Evolutionary conservation across 805 yeast species (phyloP).

Genomic region (Danielozyma ontarioensis): DNA sequence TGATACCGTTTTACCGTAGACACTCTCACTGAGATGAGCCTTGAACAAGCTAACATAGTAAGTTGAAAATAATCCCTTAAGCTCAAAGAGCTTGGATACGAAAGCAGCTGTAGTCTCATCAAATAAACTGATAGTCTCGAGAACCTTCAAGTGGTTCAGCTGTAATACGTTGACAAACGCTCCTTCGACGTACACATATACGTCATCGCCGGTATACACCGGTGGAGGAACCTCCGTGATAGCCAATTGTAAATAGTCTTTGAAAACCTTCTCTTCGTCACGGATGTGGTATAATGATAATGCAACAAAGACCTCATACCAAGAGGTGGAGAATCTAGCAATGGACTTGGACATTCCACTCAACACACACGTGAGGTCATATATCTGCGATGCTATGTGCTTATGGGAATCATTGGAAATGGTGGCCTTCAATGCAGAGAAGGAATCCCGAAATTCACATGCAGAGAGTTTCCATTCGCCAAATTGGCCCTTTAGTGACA

Average conservation of each 20-base stretch:
- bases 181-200: slow-evolving; percentile 26
- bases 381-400: slow-evolving; percentile 22
- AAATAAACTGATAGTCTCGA: slow-evolving; percentile 54
- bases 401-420: slow-evolving; percentile 12
- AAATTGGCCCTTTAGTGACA: slow-evolving; percentile 37
- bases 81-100: slow-evolving; percentile 56
- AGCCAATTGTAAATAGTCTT: slow-evolving; percentile 30
- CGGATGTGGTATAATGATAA: slow-evolving; percentile 54
- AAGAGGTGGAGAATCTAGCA: slow-evolving; percentile 44
- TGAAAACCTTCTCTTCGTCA: slow-evolving; percentile 34
- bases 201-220: slow-evolving; percentile 22
- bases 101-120: slow-evolving; percentile 63
- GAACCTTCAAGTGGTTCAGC: slow-evolving; percentile 51
- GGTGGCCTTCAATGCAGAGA: slow-evolving; percentile 15
- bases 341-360: slow-evolving; percentile 50
- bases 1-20: slow-evolving; percentile 35
- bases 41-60: slow-evolving; percentile 21
- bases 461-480: slow-evolving; percentile 46
- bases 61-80: slow-evolving; percentile 50
- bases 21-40: background rate
- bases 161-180: slow-evolving; percentile 52
- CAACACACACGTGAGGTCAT: slow-evolving; percentile 38
- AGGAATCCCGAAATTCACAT: slow-evolving; percentile 45
- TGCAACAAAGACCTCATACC: slow-evolving; percentile 65
- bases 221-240: slow-evolving; percentile 26